Percentiles rank a stretch among this genome's conserved stretches.
These are phyloP conservation scores for Kingdonia uniflora DNA, from an alignment of 164 flowering plant species.

Conservation along the genomic window DNA sequence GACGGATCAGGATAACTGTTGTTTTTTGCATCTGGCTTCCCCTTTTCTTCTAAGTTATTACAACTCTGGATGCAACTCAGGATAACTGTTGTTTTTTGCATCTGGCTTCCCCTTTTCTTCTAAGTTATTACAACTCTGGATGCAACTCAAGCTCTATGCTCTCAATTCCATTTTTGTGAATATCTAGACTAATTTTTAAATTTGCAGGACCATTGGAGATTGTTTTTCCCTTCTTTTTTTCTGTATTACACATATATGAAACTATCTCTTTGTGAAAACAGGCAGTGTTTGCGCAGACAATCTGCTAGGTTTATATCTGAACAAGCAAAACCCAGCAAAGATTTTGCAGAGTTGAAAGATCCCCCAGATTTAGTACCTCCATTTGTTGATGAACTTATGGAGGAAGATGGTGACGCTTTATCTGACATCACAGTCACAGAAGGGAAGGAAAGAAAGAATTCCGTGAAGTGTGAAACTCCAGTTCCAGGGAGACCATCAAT, in stretches of 20 bases:
- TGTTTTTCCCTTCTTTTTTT: no score
- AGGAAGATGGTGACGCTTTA: constrained; percentile 12
- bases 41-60: no score
- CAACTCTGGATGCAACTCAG: no score
- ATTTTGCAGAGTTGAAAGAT: constrained; percentile 55
- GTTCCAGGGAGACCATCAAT: constrained; percentile 38
- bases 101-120: no score
- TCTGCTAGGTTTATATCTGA: constrained; percentile 35
- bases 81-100: no score
- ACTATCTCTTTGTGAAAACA: constrained; percentile 11
- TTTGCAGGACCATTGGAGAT: no score
- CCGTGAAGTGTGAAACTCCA: constrained; percentile 5
- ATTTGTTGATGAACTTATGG: constrained; percentile 10
- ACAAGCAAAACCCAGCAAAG: constrained; percentile 25
- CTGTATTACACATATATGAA: neutral
- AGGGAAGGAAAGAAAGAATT: neutral
- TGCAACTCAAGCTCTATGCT: no score
- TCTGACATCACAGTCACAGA: neutral
- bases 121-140: no score
- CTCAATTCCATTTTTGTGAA: no score
- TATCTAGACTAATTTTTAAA: no score
- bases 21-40: no score
- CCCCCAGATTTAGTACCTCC: constrained; percentile 16
- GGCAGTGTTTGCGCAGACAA: constrained; percentile 53
- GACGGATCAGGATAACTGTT: no score